Base-by-base conservation (phyloP, 1,139 yeast species). In the Debaryomyces subglobosus region DNA sequence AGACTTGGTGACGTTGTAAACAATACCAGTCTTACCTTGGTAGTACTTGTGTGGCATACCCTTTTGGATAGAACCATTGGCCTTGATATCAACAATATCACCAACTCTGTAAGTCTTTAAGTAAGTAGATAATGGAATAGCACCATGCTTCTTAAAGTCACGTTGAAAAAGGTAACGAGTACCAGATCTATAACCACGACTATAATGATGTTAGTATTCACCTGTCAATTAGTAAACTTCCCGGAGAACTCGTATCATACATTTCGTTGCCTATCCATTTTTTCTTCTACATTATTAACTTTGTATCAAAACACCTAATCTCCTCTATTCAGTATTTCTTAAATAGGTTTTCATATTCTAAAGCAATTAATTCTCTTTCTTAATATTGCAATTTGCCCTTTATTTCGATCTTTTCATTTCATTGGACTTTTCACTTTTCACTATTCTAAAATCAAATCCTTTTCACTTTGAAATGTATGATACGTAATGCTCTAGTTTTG, bases 11-110 rank as follows among this genome's bases (percentile, higher is more conserved):
- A 94, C 95, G 86, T 94, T 94, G 96, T 85, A 94, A 63, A 94
- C 86, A 66, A 92, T 90, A 86, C 99, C 99, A 64, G 99, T 94
- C 88, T 91, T 94, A 81, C 99, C 99, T 85, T 92, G 97, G 97
- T 94, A 94, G 88, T 85, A 92, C 85, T 94, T 94, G 91, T 90
- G 97, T 77, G 99, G 99, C 97, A 94, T 91, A 89, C 99, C 98
- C 86, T 92, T 91, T 79, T 94, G 98, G 83, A 92, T 84, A 66
- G 99, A 85, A 85, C 97, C 97, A 78, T 94, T 94, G 79, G 96
- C 99, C 83, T 90, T 92, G 84, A 94, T 92, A 81, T 94, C 99
- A 73, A 94, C 99, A 71, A 94, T 92, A 80, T 94, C 99, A 73
- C 99, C 99, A 69, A 94, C 97, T 81, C 85, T 90, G 96, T 94